Percentiles rank a stretch among this genome's conserved stretches.
phyloP scores from a whole-genome alignment of 495 filamentous ascomycete genomes.

The Talaromyces liani region DNA sequence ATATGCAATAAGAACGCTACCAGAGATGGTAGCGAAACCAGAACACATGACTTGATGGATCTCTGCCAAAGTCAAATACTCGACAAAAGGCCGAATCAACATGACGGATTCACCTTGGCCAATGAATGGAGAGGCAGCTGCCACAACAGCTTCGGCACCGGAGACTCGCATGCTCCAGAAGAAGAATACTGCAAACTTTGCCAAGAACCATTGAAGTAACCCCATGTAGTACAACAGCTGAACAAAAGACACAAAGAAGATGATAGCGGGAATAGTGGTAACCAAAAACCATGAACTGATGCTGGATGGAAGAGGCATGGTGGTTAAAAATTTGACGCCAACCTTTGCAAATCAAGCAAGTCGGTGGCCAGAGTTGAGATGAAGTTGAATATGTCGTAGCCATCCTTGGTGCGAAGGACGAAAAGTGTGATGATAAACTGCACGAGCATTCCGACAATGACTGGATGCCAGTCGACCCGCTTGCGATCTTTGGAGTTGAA shows the following conservation, averaged over 20 bases:
- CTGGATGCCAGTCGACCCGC: slow-evolving; percentile 57
- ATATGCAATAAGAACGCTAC: slow-evolving; percentile 73
- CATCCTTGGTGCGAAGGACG: slow-evolving; percentile 69
- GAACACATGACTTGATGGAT: slow-evolving; percentile 88
- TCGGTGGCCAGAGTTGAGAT: slow-evolving; percentile 61
- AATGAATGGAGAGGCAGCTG: slow-evolving; percentile 89
- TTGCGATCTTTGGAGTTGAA: slow-evolving; percentile 63
- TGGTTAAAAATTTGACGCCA: slow-evolving; percentile 67
- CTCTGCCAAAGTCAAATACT: slow-evolving; percentile 75
- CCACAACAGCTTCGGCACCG: slow-evolving; percentile 87
- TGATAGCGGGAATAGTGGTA: slow-evolving; percentile 70
- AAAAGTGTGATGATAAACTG: slow-evolving; percentile 88
- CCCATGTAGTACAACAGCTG: slow-evolving; percentile 74
- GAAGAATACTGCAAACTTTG: slow-evolving; percentile 82
- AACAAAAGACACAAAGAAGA: slow-evolving; percentile 87
- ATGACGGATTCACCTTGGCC: slow-evolving; percentile 91
- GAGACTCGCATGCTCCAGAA: slow-evolving; percentile 86
- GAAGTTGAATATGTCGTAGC: slow-evolving; percentile 83
- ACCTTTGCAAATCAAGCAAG: slow-evolving; percentile 60
- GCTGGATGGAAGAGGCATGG: slow-evolving; percentile 25
- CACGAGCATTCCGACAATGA: slow-evolving; percentile 78
- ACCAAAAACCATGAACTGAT: slow-evolving; percentile 58
- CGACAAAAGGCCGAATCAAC: slow-evolving; percentile 80
- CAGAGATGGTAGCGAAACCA: slow-evolving; percentile 59
- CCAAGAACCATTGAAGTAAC: slow-evolving; percentile 78